Evolutionary conservation across 805 yeast genomes (phyloP), one percentile per base, ranked within the genome.

Genomic region (Suhomyces xylopsoci): DNA sequence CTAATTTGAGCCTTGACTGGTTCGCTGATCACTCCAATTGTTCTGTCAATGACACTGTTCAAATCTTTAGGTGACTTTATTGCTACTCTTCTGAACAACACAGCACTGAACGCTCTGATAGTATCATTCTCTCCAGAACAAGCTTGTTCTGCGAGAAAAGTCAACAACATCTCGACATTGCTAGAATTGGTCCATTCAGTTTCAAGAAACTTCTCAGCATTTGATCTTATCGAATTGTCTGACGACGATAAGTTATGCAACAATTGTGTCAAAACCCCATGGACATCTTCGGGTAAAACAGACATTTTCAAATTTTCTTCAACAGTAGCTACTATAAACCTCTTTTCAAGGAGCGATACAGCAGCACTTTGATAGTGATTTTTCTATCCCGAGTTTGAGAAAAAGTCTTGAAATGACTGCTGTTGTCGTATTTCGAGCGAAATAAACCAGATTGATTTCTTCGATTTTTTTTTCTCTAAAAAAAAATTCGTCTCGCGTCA

Each of bases 71-170:
- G 96, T 4, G 90, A 81, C 62, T 85, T 84, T 53, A 87, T 80
- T 7, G 97, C 91, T 58, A 90, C 81, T 63, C 97, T 83, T 67
- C 99, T 81, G 68, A 94, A 90, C 53, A 94, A 71, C 26, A 94
- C 97, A 2, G 97, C 96, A 14, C 94, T 78, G 62, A 91, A 85
- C 0, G 93, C 82, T 53, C 82, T 76, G 5, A 80, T 69, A n/a
- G 80, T 75, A 46, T 84, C 84, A 57, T 80, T 79, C n/a, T 76
- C 71, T 9, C 92, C 89, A 34, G 61, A 63, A 3, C 85, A 78
- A 3, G 97, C 84, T 62, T 87, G 92, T 65, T 87, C 88, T 3
- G 97, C 91, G 47, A 93, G 77, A 60, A 90, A 94, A 2, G 87
- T 75, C 54, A 93, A 75, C 45, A 93, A 73, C 53, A 84, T 67